Evolutionary conservation across 2,329 filamentous ascomycete species (phyloP).

Genomic region (Elsinoe ampelina): DNA sequence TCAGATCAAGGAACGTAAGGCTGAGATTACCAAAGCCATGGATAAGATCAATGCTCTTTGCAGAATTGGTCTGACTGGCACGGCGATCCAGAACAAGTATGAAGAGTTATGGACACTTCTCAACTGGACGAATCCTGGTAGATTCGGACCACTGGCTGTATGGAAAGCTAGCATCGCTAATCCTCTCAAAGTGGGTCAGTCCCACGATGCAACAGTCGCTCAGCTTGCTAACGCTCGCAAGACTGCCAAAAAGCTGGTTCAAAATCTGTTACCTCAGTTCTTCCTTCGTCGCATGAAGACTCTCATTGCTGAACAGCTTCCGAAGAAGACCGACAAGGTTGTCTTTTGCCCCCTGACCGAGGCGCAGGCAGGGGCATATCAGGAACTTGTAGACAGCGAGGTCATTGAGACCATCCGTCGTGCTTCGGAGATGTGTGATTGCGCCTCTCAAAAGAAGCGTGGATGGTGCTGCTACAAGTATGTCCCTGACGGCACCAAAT

Average conservation of each 20-base stretch:
- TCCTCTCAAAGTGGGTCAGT: constrained; percentile 78
- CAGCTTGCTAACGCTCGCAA: constrained; percentile 73
- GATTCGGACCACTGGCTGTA: constrained; percentile 55
- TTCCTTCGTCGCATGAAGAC: constrained; percentile 91
- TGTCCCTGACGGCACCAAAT: constrained; percentile 54
- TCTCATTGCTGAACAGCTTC: constrained; percentile 82
- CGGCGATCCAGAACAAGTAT: constrained; percentile 95
- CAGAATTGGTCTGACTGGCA: constrained; percentile 85
- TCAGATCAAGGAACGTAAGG: constrained; percentile 66
- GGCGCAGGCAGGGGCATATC: constrained; percentile 72
- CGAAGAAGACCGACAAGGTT: constrained; percentile 87
- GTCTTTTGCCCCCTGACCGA: constrained; percentile 89
- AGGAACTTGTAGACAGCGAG: constrained; percentile 66
- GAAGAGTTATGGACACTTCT: constrained; percentile 93
- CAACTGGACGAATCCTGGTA: constrained; percentile 90
- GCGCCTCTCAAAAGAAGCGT: constrained; percentile 57
- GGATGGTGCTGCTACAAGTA: constrained; percentile 71
- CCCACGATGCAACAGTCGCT: constrained; percentile 76
- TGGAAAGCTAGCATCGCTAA: constrained; percentile 73
- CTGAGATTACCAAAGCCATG: constrained; percentile 77
- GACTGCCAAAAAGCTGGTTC: constrained; percentile 73
- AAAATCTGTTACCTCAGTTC: constrained; percentile 79
- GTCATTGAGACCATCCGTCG: constrained; percentile 59
- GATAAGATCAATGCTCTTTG: constrained; percentile 84
- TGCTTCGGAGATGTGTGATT: constrained; percentile 60